Evolutionary conservation across 202 grass and related monocot genomes (phyloP).

Genomic region (Musa balbisiana): DNA sequence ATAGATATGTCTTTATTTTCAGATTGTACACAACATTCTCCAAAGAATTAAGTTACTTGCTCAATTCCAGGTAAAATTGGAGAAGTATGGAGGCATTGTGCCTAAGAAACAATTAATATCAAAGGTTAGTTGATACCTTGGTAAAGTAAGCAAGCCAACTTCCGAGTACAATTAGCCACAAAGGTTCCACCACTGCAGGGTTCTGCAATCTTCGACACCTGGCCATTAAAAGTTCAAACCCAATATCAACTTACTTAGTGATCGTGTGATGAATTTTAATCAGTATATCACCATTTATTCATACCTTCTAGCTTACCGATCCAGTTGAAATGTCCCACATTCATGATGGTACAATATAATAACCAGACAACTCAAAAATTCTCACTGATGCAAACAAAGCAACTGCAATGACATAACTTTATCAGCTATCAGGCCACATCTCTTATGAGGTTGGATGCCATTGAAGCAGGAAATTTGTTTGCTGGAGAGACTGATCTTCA

Average conservation of each 20-base stretch:
- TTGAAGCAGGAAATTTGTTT: not conserved
- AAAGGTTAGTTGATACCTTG: slow-evolving; percentile 23
- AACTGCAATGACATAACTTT: not conserved
- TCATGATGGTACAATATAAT: not conserved
- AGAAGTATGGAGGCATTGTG: slow-evolving; percentile 40
- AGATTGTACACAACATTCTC: not conserved
- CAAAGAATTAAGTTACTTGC: not conserved
- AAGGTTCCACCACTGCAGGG: not conserved
- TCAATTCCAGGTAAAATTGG: slow-evolving; percentile 14
- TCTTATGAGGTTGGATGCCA: not conserved
- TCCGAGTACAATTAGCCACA: not conserved
- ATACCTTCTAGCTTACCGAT: not conserved
- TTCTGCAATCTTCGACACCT: not conserved
- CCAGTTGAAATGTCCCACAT: not conserved
- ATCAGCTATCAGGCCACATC: not conserved
- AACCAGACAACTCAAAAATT: not conserved
- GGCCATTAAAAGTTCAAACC: not conserved
- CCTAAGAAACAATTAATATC: slow-evolving; percentile 39
- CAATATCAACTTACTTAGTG: not conserved
- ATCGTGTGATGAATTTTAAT: not conserved
- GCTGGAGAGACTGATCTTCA: not conserved
- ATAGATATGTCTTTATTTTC: not conserved
- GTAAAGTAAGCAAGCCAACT: not conserved
- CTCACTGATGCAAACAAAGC: not conserved
- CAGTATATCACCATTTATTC: not conserved